These are phyloP conservation scores for Salix viminalis DNA, from an alignment of 345 rosid genomes.

Conservation along the genomic window DNA sequence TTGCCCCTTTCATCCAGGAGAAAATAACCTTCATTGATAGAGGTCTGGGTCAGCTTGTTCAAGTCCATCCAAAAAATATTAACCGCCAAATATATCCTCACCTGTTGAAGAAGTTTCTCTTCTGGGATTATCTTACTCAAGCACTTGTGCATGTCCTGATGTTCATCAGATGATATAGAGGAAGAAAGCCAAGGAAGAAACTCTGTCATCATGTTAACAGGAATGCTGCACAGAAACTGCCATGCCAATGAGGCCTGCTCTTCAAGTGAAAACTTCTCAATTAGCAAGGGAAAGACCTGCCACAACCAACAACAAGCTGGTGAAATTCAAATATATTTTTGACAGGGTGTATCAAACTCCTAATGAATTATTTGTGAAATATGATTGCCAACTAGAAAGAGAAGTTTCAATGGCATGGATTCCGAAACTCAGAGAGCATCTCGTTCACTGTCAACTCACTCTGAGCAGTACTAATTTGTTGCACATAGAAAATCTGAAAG, in stretches of 20 bases:
- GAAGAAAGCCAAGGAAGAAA: constrained; percentile 84
- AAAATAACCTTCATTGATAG: constrained; percentile 42
- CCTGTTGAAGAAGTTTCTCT: constrained; percentile 66
- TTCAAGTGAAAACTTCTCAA: constrained; percentile 61
- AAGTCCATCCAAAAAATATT: neutral
- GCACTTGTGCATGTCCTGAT: constrained; percentile 51
- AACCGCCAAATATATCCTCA: constrained; percentile 19
- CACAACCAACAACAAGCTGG: constrained; percentile 16
- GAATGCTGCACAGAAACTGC: constrained; percentile 87
- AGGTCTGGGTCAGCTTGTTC: constrained; percentile 20
- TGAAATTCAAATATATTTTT: constrained; percentile 15
- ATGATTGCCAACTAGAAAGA: neutral
- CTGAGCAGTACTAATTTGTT: neutral
- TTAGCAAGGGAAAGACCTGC: constrained; percentile 74
- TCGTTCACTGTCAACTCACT: neutral
- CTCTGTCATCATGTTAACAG: constrained; percentile 68
- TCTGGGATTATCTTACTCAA: constrained; percentile 61
- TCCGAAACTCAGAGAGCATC: constrained; percentile 3
- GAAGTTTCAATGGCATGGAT: neutral
- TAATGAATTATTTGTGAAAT: neutral
- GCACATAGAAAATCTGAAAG: neutral
- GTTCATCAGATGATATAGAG: constrained; percentile 65
- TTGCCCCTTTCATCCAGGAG: constrained; percentile 49
- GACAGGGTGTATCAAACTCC: constrained; percentile 2
- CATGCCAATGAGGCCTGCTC: constrained; percentile 83